phyloP scores from a whole-genome alignment of 225 moss, liverwort and hornwort genomes.

The Rhytidiadelphus loreus region DNA sequence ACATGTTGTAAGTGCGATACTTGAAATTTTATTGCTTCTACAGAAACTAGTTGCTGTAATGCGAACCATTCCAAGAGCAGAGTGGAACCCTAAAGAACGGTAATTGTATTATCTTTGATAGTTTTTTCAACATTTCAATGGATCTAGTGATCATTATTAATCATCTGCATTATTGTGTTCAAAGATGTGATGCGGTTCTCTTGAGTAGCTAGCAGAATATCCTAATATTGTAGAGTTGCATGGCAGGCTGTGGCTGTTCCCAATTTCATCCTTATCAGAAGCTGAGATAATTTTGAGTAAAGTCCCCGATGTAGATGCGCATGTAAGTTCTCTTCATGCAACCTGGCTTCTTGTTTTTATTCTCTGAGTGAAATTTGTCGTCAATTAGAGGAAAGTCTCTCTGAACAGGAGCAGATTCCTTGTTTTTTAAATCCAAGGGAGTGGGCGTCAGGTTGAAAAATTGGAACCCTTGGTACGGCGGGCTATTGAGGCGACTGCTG shows the following conservation, averaged over 20 bases:
- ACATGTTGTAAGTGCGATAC: not conserved
- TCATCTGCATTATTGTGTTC: not conserved
- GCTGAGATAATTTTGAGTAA: conserved; percentile 55
- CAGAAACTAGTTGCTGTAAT: conserved; percentile 71
- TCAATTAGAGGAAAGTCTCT: not conserved
- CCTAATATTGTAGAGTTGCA: not conserved
- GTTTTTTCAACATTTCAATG: not conserved
- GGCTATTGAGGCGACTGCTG: conserved; percentile 73
- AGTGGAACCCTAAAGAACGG: conserved; percentile 76
- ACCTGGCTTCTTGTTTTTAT: not conserved
- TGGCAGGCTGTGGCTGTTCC: conserved; percentile 86
- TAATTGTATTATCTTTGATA: not conserved
- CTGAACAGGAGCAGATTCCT: not conserved
- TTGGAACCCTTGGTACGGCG: conserved; percentile 76
- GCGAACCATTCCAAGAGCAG: conserved; percentile 57
- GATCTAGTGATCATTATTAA: not conserved
- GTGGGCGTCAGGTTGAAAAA: conserved; percentile 54
- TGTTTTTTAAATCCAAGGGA: not conserved
- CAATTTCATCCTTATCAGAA: conserved; percentile 59
- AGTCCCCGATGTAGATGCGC: conserved; percentile 35
- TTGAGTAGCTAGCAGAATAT: not conserved
- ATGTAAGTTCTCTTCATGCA: conserved; percentile 36
- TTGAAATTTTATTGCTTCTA: conserved; percentile 4
- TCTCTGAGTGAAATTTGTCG: not conserved
- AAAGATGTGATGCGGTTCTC: not conserved